Percentiles rank a stretch among this genome's conserved stretches.
Evolutionary conservation across 176 grass and related monocot genomes (phyloP).

Genomic region (Pharus latifolius): DNA sequence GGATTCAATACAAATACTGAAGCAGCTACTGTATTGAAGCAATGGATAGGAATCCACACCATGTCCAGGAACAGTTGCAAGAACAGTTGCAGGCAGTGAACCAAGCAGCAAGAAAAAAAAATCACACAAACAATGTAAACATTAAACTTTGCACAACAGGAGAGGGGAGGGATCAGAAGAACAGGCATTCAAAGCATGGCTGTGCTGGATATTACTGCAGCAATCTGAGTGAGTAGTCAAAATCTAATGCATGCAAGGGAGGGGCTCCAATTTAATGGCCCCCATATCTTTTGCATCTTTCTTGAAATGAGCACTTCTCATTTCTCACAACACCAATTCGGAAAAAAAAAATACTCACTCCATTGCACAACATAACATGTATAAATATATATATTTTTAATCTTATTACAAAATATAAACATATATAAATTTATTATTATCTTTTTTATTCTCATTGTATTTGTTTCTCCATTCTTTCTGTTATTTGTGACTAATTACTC

Average conservation of each 20-base stretch:
- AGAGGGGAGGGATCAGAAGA: not conserved
- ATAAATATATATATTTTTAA: too few species aligned
- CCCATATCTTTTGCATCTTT: constrained; percentile 43
- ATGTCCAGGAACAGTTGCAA: constrained; percentile 43
- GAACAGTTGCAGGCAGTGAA: constrained; percentile 18
- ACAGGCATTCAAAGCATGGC: constrained; percentile 40
- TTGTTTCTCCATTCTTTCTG: too few species aligned
- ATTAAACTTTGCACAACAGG: constrained; percentile 27
- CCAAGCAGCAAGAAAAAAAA: not conserved
- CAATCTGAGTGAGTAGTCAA: constrained; percentile 29
- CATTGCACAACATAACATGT: too few species aligned
- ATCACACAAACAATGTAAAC: not conserved
- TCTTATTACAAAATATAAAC: too few species aligned
- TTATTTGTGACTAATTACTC: too few species aligned
- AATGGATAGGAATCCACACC: constrained; percentile 38
- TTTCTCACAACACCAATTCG: constrained; percentile 6
- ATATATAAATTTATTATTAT: too few species aligned
- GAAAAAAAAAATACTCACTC: too few species aligned
- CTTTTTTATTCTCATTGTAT: too few species aligned
- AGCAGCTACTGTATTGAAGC: constrained; percentile 20
- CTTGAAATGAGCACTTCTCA: constrained; percentile 18
- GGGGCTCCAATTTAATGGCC: constrained; percentile 30
- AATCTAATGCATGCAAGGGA: constrained; percentile 30
- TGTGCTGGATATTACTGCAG: constrained; percentile 26
- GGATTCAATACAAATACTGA: constrained; percentile 47